Conservation (phyloP, 331 rosid genomes). For the Prunus yedoensis region DNA sequence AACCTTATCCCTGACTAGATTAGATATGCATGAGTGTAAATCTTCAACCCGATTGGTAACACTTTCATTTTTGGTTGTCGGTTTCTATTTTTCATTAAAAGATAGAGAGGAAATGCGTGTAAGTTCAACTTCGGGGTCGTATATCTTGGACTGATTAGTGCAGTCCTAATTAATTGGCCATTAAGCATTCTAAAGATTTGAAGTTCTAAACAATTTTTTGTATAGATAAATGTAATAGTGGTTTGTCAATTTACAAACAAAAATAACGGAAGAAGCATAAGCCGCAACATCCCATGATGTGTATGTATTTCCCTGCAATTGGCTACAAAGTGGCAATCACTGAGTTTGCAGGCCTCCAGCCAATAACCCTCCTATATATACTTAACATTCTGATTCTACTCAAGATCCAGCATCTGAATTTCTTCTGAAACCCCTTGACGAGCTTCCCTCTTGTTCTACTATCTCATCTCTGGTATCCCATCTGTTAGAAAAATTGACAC, state of each 20-base stretch:
- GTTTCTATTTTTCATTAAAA: too few species aligned
- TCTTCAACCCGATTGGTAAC: neutral
- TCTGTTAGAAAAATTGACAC: constrained; percentile 5
- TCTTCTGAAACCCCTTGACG: constrained; percentile 10
- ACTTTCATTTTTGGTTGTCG: too few species aligned
- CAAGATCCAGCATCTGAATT: neutral
- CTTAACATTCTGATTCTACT: neutral
- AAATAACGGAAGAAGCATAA: neutral
- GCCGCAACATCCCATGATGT: too few species aligned
- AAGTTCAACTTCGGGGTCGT: too few species aligned
- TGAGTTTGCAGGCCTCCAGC: neutral
- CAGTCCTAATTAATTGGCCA: neutral
- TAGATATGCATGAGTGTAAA: neutral
- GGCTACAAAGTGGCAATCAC: too few species aligned
- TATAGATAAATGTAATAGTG: neutral
- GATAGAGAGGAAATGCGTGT: too few species aligned
- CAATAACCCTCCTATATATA: constrained; percentile 7
- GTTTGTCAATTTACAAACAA: neutral
- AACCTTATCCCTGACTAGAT: neutral
- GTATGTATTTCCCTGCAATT: neutral
- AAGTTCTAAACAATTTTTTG: constrained; percentile 1
- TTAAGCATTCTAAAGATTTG: neutral
- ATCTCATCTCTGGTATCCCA: constrained; percentile 22
- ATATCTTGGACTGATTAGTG: constrained; percentile 1
- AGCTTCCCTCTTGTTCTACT: constrained; percentile 9